phyloP scores from a whole-genome alignment of 2,329 filamentous ascomycete genomes.

The Lachnellula cervina region DNA sequence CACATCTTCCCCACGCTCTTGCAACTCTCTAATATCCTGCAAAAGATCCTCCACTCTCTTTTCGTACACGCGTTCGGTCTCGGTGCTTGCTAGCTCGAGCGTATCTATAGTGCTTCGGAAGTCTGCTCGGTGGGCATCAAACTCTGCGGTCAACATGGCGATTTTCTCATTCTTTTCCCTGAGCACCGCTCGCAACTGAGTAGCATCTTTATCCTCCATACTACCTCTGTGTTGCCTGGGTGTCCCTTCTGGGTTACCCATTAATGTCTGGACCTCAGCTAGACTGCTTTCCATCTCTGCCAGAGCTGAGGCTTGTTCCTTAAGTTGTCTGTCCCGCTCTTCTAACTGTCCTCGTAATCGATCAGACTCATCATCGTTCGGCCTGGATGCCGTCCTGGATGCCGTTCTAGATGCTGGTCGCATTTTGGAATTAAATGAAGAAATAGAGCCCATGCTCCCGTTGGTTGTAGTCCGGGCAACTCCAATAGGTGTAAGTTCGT shows the following conservation, averaged over 20 bases:
- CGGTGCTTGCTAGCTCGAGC: conserved; percentile 87
- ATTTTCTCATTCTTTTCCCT: conserved; percentile 98
- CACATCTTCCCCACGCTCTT: conserved; percentile 81
- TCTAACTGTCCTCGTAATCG: conserved; percentile 69
- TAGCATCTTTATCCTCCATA: conserved; percentile 65
- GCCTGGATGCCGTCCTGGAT: conserved; percentile 35
- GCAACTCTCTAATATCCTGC: conserved; percentile 75
- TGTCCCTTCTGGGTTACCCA: conserved; percentile 52
- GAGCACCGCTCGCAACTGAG: conserved; percentile 74
- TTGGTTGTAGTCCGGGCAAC: conserved; percentile 46
- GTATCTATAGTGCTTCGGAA: conserved; percentile 97
- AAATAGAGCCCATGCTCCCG: conserved; percentile 49
- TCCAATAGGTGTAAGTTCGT: conserved; percentile 51
- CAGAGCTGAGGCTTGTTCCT: conserved; percentile 76
- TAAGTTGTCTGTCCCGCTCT: conserved; percentile 81
- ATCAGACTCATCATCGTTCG: conserved; percentile 63
- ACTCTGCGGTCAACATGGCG: conserved; percentile 84
- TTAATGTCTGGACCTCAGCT: conserved; percentile 71
- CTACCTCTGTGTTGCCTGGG: conserved; percentile 41
- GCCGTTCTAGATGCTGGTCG: conserved; percentile 38
- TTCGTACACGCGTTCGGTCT: conserved; percentile 95
- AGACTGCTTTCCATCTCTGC: conserved; percentile 87
- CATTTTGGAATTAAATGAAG: conserved; percentile 49
- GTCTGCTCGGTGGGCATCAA: conserved; percentile 89
- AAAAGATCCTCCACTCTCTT: conserved; percentile 83